Evolutionary conservation across 2,329 filamentous ascomycete genomes (phyloP).

Genomic region (Torrubiella hemipterigena): DNA sequence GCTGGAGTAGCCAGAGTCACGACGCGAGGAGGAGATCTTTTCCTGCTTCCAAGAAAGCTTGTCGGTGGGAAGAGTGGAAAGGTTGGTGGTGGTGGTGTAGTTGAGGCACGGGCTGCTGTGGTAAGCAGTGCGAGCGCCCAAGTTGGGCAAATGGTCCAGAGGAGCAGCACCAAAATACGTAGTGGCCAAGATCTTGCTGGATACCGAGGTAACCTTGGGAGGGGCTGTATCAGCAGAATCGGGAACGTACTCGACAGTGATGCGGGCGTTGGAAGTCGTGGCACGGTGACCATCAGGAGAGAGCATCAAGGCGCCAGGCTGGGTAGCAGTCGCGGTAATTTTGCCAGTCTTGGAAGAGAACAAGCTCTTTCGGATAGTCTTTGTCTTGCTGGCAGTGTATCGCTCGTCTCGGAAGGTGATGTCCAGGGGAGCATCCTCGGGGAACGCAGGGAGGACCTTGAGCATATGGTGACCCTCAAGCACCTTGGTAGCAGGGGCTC

Average conservation of each 20-base stretch:
- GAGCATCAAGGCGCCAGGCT: slow-evolving; percentile 37
- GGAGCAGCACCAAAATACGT: slow-evolving; percentile 39
- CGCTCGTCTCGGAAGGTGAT: slow-evolving; percentile 33
- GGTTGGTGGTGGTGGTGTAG: slow-evolving; percentile 31
- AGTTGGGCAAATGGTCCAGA: slow-evolving; percentile 35
- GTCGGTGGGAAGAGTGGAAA: slow-evolving; percentile 24
- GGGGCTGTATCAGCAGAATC: slow-evolving; percentile 26
- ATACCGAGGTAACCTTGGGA: slow-evolving; percentile 35
- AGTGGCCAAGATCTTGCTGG: slow-evolving; percentile 37
- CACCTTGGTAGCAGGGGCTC: slow-evolving; percentile 15
- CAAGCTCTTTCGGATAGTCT: slow-evolving; percentile 40
- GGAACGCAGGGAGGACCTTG: slow-evolving; percentile 37
- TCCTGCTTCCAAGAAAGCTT: slow-evolving; percentile 28
- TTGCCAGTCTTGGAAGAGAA: slow-evolving; percentile 38
- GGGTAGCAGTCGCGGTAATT: slow-evolving; percentile 30
- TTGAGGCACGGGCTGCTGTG: slow-evolving; percentile 27
- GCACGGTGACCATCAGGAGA: slow-evolving; percentile 34
- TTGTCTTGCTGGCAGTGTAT: slow-evolving; percentile 38
- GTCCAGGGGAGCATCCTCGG: slow-evolving; percentile 39
- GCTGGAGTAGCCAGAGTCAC: slow-evolving; percentile 43
- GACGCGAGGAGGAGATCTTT: slow-evolving; percentile 19
- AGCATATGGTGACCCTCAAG: slow-evolving; percentile 31
- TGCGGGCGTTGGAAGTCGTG: slow-evolving; percentile 26
- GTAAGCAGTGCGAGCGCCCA: slow-evolving; percentile 30
- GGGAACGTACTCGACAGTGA: slow-evolving; percentile 37